phyloP scores from a whole-genome alignment of 495 filamentous ascomycete species.

The Aspergillus ellipticus region DNA sequence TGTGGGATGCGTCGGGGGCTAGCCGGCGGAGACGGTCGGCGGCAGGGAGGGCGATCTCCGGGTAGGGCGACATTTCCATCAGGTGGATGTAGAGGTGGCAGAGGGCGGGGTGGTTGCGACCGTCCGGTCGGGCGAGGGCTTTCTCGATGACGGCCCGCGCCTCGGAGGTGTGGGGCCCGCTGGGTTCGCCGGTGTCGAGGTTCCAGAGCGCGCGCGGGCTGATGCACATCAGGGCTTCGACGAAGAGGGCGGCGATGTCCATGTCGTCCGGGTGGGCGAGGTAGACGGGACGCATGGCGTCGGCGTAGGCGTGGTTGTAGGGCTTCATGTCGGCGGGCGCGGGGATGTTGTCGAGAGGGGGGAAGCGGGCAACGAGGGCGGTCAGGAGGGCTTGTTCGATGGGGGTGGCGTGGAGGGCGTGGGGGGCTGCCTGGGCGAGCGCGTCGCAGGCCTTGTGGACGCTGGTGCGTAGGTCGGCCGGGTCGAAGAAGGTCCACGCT shows the following conservation, averaged over 20 bases:
- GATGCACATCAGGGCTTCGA: slow-evolving; percentile 62
- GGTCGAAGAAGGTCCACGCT: slow-evolving; percentile 44
- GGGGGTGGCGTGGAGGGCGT: not conserved
- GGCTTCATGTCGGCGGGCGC: slow-evolving; percentile 27
- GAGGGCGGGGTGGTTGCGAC: slow-evolving; percentile 50
- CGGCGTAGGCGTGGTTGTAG: slow-evolving; percentile 51
- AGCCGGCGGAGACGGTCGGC: slow-evolving; percentile 57
- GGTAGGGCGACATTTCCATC: slow-evolving; percentile 62
- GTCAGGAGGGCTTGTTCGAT: not conserved
- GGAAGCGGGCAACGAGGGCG: slow-evolving; percentile 38
- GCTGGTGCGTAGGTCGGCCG: slow-evolving; percentile 36
- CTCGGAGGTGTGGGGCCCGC: slow-evolving; percentile 50
- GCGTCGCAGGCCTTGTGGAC: slow-evolving; percentile 42
- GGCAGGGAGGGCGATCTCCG: slow-evolving; percentile 50
- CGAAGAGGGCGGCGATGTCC: slow-evolving; percentile 55
- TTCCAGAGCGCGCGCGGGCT: slow-evolving; percentile 63
- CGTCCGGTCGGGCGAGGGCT: slow-evolving; percentile 37
- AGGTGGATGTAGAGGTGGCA: slow-evolving; percentile 65
- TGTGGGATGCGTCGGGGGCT: slow-evolving; percentile 57
- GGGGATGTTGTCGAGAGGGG: slow-evolving; percentile 18
- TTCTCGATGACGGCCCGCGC: slow-evolving; percentile 49
- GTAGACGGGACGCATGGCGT: slow-evolving; percentile 55
- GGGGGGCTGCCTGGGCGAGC: not conserved
- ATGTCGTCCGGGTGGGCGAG: slow-evolving; percentile 43
- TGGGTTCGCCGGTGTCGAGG: slow-evolving; percentile 50